A percentile compares a stretch with the other conserved stretches of the same genome.
These are phyloP conservation scores for Saccharum officinarum DNA, from an alignment of 176 grass and related monocot species.

Conservation along the genomic window DNA sequence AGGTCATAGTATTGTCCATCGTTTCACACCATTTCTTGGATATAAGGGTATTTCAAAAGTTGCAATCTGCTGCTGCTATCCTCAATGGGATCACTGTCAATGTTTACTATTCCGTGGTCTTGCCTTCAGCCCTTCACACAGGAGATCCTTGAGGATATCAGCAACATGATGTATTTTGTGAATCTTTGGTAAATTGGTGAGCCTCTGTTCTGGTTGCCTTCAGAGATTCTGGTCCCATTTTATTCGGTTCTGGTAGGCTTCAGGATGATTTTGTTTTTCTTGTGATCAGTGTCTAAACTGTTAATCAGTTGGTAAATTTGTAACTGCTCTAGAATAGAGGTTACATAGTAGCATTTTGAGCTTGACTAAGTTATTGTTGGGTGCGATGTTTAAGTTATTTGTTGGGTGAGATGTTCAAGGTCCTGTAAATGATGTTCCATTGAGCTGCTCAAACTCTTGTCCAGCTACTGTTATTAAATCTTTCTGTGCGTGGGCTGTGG, in stretches of 20 bases:
- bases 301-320: conserved; percentile 30
- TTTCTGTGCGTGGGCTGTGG: background rate
- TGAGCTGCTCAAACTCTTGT: background rate
- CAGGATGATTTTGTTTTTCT: background rate
- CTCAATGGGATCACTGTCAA: conserved; percentile 40
- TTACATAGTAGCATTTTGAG: conserved; percentile 35
- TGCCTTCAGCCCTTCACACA: too few relatives aligned
- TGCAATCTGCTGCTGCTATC: conserved; percentile 50
- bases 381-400: conserved; percentile 2
- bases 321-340: conserved; percentile 36
- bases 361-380: conserved; percentile 24
- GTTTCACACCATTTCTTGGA: background rate
- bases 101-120: background rate
- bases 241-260: background rate
- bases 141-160: too few relatives aligned
- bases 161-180: conserved; percentile 14
- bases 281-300: too few relatives aligned
- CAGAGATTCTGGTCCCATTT: background rate
- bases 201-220: conserved; percentile 11
- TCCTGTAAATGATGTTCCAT: conserved; percentile 36
- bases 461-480: background rate
- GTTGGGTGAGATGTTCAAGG: background rate
- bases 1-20: conserved; percentile 31
- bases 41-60: conserved; percentile 4
- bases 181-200: conserved; percentile 29